phyloP scores from a whole-genome alignment of 176 grass and related monocot species.

The Lolium multiflorum region DNA sequence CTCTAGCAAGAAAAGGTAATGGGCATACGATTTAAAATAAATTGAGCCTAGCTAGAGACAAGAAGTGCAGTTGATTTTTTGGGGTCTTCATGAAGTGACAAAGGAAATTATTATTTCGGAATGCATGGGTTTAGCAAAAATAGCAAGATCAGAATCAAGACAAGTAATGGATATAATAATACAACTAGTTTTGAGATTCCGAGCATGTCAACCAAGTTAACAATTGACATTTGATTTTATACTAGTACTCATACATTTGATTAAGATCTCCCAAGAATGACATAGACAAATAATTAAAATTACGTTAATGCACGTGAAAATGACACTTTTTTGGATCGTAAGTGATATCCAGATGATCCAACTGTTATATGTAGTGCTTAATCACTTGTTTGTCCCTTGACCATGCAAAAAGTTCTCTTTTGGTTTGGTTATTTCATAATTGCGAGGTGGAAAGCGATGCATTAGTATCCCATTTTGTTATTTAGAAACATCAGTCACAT shows the following conservation, averaged over 20 bases:
- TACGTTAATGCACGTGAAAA: no score
- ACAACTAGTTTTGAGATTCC: neutral
- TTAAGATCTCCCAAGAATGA: no score
- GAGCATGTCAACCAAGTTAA: neutral
- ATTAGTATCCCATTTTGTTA: neutral
- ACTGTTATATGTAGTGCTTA: no score
- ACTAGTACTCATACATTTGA: no score
- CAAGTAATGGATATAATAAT: neutral
- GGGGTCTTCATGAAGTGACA: no score
- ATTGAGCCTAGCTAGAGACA: neutral
- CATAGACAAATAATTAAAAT: no score
- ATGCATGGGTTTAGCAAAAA: neutral
- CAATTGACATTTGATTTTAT: neutral
- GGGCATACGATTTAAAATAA: neutral
- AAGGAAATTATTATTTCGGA: neutral
- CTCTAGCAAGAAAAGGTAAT: neutral
- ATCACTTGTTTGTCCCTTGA: neutral
- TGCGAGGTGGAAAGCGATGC: neutral
- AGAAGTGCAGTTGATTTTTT: neutral
- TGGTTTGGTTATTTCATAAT: neutral
- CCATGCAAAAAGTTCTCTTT: neutral
- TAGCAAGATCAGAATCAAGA: neutral
- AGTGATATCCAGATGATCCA: no score
- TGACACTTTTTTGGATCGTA: no score
- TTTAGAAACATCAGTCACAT: neutral